Evolutionary conservation across 345 rosid genomes (phyloP).

Genomic region (Rhizophora apiculata): DNA sequence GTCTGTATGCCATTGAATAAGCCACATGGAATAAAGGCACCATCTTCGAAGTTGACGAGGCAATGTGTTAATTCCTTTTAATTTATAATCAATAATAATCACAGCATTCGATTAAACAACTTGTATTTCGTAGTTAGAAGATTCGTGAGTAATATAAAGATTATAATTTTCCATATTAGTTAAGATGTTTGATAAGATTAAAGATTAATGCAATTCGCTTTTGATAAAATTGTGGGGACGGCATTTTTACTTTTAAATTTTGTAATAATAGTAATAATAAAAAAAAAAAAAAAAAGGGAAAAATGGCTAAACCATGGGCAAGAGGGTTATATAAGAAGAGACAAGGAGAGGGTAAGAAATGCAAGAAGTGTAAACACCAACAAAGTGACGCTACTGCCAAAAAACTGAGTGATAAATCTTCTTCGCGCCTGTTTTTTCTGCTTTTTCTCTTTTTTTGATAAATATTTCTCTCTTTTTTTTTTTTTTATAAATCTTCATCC

Average conservation of each 20-base stretch:
- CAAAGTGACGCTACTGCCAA: conserved; percentile 21
- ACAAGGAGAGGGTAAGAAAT: conserved; percentile 14
- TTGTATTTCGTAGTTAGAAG: no score
- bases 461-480: background rate
- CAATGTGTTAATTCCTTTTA: no score
- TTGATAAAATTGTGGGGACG: conserved; percentile 16
- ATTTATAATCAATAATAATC: no score
- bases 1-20: no score
- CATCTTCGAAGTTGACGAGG: no score
- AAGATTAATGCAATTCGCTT: no score
- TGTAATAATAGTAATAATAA: no score
- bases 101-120: no score
- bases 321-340: conserved; percentile 40
- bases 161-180: background rate
- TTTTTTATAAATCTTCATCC: background rate
- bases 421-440: background rate
- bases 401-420: background rate
- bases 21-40: no score
- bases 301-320: background rate
- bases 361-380: conserved; percentile 36
- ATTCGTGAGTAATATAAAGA: no score
- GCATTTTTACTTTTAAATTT: background rate
- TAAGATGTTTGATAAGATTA: conserved; percentile 8
- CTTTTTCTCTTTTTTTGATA: no score
- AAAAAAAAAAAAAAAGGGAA: no score